phyloP scores from a whole-genome alignment of 495 filamentous ascomycete genomes.

The Daldinia caldariorum region DNA sequence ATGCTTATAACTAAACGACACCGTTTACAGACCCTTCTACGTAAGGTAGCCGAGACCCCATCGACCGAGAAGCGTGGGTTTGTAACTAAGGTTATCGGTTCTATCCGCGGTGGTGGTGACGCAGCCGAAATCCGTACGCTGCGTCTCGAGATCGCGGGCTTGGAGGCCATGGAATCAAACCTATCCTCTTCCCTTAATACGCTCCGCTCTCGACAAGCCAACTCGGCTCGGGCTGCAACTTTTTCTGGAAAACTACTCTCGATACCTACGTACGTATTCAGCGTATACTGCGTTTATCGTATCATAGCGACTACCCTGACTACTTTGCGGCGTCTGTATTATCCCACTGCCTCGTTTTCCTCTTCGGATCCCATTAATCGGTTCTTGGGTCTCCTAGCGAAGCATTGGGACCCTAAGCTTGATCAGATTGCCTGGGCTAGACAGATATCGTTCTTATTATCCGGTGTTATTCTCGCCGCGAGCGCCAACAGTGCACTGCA shows the following conservation, averaged over 20 bases:
- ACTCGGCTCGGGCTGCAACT: conserved; percentile 70
- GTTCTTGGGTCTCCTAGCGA: conserved; percentile 75
- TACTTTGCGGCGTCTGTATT: conserved; percentile 64
- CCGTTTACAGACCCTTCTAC: conserved; percentile 71
- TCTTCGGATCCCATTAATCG: conserved; percentile 80
- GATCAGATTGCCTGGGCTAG: conserved; percentile 77
- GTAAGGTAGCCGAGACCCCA: conserved; percentile 63
- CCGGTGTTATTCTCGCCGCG: conserved; percentile 77
- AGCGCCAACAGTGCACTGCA: conserved; percentile 80
- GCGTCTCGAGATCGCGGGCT: conserved; percentile 77
- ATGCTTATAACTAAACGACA: conserved; percentile 75
- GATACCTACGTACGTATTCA: conserved; percentile 70
- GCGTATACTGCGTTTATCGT: conserved; percentile 79
- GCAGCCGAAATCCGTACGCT: conserved; percentile 71
- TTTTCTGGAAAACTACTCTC: conserved; percentile 67
- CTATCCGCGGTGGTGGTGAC: conserved; percentile 69
- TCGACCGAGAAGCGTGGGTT: conserved; percentile 62
- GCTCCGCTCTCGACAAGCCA: conserved; percentile 66
- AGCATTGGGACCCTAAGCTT: conserved; percentile 75
- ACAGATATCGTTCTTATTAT: conserved; percentile 80
- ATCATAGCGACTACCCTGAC: conserved; percentile 73
- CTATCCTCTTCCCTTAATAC: conserved; percentile 68
- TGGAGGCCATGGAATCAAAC: conserved; percentile 76
- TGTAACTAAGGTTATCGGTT: conserved; percentile 72
- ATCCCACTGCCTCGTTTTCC: conserved; percentile 65